phyloP scores from a whole-genome alignment of 306 rosid species.

The Elaeagnus macrophylla region DNA sequence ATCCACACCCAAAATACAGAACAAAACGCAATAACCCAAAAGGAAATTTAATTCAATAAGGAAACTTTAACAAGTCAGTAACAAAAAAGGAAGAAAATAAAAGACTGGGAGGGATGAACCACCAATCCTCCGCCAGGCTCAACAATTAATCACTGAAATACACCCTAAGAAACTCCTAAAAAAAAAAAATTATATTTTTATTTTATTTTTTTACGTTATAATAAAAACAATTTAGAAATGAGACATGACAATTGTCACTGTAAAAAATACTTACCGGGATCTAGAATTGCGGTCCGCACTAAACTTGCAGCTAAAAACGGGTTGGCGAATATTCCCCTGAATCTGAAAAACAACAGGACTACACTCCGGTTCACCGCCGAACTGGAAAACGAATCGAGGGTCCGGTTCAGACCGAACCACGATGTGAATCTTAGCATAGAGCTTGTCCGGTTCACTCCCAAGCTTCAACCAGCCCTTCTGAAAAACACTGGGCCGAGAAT shows the following conservation, averaged over 20 bases:
- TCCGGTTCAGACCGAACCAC: constrained; percentile 72
- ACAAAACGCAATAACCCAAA: not conserved
- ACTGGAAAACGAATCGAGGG: constrained; percentile 79
- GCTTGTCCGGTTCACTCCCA: constrained; percentile 31
- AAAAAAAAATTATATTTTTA: too few relatives aligned
- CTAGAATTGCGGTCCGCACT: constrained; percentile 83
- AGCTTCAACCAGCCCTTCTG: constrained; percentile 71
- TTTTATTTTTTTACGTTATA: too few relatives aligned
- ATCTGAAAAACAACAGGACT: constrained; percentile 86
- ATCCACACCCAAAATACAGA: constrained; percentile 20
- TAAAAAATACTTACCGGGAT: constrained; percentile 36
- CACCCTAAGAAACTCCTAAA: too few relatives aligned
- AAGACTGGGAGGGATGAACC: not conserved
- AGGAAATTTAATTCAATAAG: not conserved
- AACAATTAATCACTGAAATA: not conserved
- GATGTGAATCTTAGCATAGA: constrained; percentile 45
- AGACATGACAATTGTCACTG: too few relatives aligned
- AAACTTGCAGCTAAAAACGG: constrained; percentile 88
- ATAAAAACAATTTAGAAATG: too few relatives aligned
- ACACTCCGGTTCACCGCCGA: constrained; percentile 92
- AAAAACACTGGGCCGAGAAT: constrained; percentile 24
- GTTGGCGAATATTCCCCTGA: constrained; percentile 75
- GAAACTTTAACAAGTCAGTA: too few relatives aligned
- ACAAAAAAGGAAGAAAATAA: too few relatives aligned
- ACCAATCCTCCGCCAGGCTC: not conserved